Percentiles rank a stretch among this genome's conserved stretches.
Conservation (phyloP, 1,139 yeast species). For the Protomyces pachydermus region DNA sequence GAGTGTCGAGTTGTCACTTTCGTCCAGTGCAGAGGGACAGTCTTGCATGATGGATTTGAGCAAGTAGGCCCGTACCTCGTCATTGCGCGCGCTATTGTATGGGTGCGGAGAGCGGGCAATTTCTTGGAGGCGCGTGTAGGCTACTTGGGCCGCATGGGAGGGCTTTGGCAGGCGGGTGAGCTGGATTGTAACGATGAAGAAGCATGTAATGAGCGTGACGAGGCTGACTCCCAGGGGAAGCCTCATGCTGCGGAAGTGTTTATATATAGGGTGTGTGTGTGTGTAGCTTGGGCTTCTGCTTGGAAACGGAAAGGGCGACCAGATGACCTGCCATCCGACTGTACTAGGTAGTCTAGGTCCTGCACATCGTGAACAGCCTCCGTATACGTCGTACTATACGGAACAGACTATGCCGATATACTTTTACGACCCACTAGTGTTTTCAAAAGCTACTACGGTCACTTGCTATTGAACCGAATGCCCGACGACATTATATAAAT, state of each 20-base stretch:
- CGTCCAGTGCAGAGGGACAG: constrained; percentile 11
- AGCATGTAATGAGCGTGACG: constrained; percentile 14
- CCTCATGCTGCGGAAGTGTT: neutral
- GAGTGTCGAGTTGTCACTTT: constrained; percentile 11
- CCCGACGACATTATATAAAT: no score
- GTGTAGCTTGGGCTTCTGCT: no score
- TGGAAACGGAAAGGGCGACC: no score
- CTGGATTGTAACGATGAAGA: constrained; percentile 15
- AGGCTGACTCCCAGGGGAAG: constrained; percentile 15
- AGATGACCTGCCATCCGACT: no score
- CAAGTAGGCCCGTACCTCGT: constrained; percentile 65
- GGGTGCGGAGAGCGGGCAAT: constrained; percentile 70
- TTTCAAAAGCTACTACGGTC: no score
- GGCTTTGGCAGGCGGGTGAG: constrained; percentile 11
- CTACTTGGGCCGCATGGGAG: constrained; percentile 2
- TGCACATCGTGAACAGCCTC: no score
- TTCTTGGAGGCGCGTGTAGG: constrained; percentile 21
- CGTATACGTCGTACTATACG: no score
- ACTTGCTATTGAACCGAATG: no score
- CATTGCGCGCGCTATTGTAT: constrained; percentile 70
- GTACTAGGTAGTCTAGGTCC: no score
- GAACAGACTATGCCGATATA: no score
- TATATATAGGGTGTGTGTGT: no score
- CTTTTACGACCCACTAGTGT: no score
- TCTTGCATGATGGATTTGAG: constrained; percentile 34